Evolutionary conservation across 805 yeast species (phyloP).

Genomic region (Yamadazyma phyllophila): DNA sequence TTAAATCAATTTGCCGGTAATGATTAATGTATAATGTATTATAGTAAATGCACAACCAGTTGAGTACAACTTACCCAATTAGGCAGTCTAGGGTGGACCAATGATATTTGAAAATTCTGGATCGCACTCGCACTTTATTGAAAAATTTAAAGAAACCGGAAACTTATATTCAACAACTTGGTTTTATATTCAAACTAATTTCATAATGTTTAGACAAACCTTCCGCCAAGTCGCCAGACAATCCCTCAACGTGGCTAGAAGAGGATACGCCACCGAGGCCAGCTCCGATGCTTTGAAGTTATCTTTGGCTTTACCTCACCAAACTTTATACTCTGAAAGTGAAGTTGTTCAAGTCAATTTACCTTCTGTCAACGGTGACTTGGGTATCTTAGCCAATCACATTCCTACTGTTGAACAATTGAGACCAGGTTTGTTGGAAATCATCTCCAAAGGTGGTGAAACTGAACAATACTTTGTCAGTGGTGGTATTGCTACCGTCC

Average conservation of each 20-base stretch:
- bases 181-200: neutral
- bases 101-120: constrained; percentile 21
- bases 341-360: constrained; percentile 76
- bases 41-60: neutral
- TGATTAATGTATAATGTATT: constrained; percentile 16
- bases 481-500: constrained; percentile 96
- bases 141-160: constrained; percentile 14
- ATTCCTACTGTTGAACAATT: constrained; percentile 97
- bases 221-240: constrained; percentile 60
- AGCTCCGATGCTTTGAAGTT: constrained; percentile 71
- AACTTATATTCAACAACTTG: constrained; percentile 7
- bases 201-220: constrained; percentile 60
- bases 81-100: constrained; percentile 33
- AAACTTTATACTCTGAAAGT: constrained; percentile 61
- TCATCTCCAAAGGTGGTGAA: constrained; percentile 73
- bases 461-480: constrained; percentile 82
- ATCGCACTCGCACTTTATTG: constrained; percentile 8
- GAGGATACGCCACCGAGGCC: constrained; percentile 88
- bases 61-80: constrained; percentile 18
- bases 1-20: constrained; percentile 42
- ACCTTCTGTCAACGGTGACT: constrained; percentile 92
- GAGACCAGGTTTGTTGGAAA: constrained; percentile 92
- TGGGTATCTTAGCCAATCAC: constrained; percentile 97
- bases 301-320: constrained; percentile 89
- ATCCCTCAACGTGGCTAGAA: constrained; percentile 56